These are phyloP conservation scores for Backusella liffmaniae DNA, from an alignment of 192 early-diverging fungal genomes.

Conservation along the genomic window DNA sequence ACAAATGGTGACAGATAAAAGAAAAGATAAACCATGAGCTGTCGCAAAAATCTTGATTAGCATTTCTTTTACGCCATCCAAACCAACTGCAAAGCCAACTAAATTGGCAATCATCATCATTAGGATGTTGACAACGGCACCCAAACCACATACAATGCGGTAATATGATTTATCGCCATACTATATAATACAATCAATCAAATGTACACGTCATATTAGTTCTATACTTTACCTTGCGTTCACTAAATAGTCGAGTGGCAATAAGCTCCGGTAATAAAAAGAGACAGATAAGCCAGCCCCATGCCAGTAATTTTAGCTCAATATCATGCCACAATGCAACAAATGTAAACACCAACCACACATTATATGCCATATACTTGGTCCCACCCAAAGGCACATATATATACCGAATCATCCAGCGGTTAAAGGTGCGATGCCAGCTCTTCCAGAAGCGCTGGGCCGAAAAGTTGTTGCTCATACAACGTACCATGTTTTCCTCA, in stretches of 20 bases:
- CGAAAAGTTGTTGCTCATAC: constrained; percentile 96
- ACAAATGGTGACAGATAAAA: constrained; percentile 45
- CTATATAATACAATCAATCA: constrained; percentile 29
- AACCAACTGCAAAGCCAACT: constrained; percentile 91
- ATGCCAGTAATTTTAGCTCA: constrained; percentile 76
- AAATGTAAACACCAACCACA: constrained; percentile 91
- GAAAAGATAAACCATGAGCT: constrained; percentile 45
- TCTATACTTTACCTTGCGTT: constrained; percentile 40
- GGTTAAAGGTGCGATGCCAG: constrained; percentile 95
- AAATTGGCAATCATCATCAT: constrained; percentile 96
- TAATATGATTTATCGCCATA: constrained; percentile 59
- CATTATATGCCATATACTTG: constrained; percentile 67
- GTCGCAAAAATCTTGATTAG: constrained; percentile 62
- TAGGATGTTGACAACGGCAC: constrained; percentile 83
- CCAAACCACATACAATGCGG: constrained; percentile 77
- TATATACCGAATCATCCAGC: constrained; percentile 85
- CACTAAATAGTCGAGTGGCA: constrained; percentile 53
- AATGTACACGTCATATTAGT: too few species aligned
- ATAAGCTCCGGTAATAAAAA: constrained; percentile 87
- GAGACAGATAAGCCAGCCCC: constrained; percentile 88
- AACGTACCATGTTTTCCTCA: constrained; percentile 94
- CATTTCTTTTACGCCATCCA: constrained; percentile 82
- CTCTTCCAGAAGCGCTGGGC: constrained; percentile 91
- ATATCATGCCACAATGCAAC: constrained; percentile 99
- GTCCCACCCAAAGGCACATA: constrained; percentile 93